phyloP scores from a whole-genome alignment of 23 red algal species.

The Pyropia yezoensis region DNA sequence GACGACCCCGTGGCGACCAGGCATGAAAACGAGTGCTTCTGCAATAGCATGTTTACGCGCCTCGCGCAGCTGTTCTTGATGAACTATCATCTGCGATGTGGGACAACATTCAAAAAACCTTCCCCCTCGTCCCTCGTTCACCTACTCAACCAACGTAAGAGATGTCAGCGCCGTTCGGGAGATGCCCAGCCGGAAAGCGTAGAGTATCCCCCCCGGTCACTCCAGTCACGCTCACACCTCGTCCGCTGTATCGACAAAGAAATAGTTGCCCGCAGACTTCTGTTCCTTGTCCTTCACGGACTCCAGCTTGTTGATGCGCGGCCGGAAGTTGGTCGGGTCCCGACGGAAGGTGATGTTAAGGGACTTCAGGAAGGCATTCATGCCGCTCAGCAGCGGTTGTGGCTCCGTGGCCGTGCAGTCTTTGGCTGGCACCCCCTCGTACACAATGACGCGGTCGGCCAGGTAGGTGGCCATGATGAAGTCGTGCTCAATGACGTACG shows the following conservation, averaged over 20 bases:
- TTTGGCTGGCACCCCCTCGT: constrained; percentile 75
- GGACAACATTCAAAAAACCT: no score
- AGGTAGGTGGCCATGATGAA: constrained; percentile 99
- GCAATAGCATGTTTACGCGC: no score
- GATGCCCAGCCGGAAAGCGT: no score
- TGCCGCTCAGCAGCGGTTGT: constrained; percentile 73
- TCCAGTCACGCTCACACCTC: no score
- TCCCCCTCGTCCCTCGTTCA: no score
- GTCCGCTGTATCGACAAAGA: constrained; percentile 52
- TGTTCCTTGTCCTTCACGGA: constrained; percentile 97
- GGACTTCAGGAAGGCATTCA: constrained; percentile 90
- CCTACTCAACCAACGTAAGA: no score
- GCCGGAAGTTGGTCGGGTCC: constrained; percentile 93
- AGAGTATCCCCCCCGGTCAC: no score
- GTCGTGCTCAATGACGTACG: constrained; percentile 97
- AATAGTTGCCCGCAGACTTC: constrained; percentile 82
- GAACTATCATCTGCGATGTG: no score
- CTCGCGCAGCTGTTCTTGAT: no score
- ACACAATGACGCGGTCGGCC: constrained; percentile 89
- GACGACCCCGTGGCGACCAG: no score
- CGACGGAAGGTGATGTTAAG: constrained; percentile 95
- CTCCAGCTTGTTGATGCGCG: constrained; percentile 92
- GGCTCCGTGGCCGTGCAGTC: constrained; percentile 69
- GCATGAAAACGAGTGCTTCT: no score
- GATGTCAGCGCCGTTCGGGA: no score